Base-by-base conservation (phyloP, 2,329 filamentous ascomycete species). In the Cladophialophora chaetospira region DNA sequence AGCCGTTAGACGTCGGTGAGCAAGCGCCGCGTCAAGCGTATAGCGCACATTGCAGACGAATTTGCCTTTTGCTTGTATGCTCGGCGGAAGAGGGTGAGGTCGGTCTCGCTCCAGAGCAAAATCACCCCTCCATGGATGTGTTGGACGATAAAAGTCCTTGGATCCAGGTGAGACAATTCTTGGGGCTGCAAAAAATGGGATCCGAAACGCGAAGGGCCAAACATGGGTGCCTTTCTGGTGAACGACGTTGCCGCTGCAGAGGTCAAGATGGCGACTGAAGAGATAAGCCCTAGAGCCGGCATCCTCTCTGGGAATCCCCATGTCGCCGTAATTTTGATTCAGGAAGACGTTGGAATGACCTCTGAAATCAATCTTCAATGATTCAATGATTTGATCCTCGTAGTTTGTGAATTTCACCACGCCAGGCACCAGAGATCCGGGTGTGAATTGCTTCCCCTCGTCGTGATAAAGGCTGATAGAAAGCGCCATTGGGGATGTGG, bases 161-260 rank as follows among this genome's bases (percentile, higher is more conserved):
- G 53, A 56, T 4, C 33, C 35, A 1, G 52, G 29, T 3, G 52
- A n/a, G 3, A 60, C 17, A 23, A 29, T 19, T 29, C 57, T 13
- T 10, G 57, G 57, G 13, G 57, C 52, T 28, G 57, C 53, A 48
- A 38, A 53, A 3, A 55, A 19, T 3, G 57, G 57, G 23, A 60
- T 49, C 8, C 57, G 47, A 31, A 60, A 60, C 4, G 57, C 57
- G 26, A 60, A 60, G 5, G 57, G 57, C 57, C 57, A 60, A 2
- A 23, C n/a, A n/a, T 60, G 49, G 8, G 10, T 56, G 10, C 57
- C 57, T 33, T 53, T 53, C 1, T 23, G 47, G 2, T 60, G 53
- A 4, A 31, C 23, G 17, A n/a, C 23, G 31, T 55, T 21, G 3
- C 53, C 57, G 5, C 26, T 11, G 48, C 56, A 49, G 1, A 60